Evolutionary conservation across 768 basidiomycete genomes (phyloP), one percentile per base, ranked within the genome.

Genomic region (Crucibulum laeve): DNA sequence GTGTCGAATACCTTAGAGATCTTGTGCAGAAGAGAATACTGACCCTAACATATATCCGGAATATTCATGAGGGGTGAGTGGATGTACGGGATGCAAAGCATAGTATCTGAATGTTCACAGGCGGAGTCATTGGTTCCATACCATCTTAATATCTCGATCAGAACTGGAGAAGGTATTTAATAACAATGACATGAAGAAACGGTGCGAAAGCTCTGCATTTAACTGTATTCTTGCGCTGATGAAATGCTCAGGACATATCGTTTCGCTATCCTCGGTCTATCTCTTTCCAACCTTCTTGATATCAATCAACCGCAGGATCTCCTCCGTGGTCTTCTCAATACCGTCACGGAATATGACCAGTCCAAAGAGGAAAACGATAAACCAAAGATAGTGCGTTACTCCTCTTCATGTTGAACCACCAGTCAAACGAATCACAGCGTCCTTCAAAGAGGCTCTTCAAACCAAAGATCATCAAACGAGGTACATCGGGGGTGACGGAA

Each of bases 91-190:
- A 35, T 41, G 40, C 42, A 42, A 28, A 47, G 42, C 35, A 40
- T 39, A 26, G 25, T 34, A 24, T 34, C 24, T 36, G 24, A 38
- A 13, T 30, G 36, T 38, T 38, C 10, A 40, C 49, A 91, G 90
- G 42, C 82, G 80, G 43, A 82, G 81, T 49, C 84, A 90, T 57
- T 91, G 90, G 90, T 89, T 89, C 55, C 87, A 91, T 59, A 93
- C 91, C 10, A 82, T 93, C 52, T 74, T 87, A 56, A 77, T 93
- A 54, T 81, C 84, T 43, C 78, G 77, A 38, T 54, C 68, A 14
- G 91, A 91, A 42, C 77, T 93, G 3, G 84, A 88, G 45, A 77
- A 71, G 39, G 78, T 77, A 43, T 93, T 92, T 60, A 80, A 71
- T 52, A 89, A 87, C 56, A 60, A 62, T 5, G 78, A 76, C 15